These are phyloP conservation scores for Microascus cirrosus DNA, from an alignment of 2,329 filamentous ascomycete genomes.

Conservation along the genomic window DNA sequence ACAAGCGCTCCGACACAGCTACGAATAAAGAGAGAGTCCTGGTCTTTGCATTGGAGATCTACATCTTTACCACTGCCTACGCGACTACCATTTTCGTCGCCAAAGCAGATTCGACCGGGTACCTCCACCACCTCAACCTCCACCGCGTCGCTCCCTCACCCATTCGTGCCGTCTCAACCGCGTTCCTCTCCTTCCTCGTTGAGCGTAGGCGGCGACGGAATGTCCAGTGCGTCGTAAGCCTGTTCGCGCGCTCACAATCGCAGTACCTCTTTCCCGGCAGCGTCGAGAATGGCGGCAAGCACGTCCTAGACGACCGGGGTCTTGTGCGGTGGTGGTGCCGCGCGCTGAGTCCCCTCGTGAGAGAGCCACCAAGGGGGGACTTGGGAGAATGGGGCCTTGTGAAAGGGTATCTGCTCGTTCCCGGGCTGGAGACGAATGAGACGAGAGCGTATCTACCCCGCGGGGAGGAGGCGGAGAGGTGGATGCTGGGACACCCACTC, in stretches of 20 bases:
- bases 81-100: slow-evolving; percentile 87
- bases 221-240: slow-evolving; percentile 65
- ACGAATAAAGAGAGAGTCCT: slow-evolving; percentile 32
- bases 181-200: slow-evolving; percentile 68
- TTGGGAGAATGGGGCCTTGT: slow-evolving; percentile 28
- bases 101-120: slow-evolving; percentile 94
- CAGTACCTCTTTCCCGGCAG: slow-evolving; percentile 95
- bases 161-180: slow-evolving; percentile 59
- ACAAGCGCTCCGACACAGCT: slow-evolving; percentile 3
- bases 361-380: slow-evolving; percentile 23
- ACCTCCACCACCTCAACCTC: slow-evolving; percentile 55
- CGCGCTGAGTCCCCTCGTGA: slow-evolving; percentile 67
- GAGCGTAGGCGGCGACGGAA: slow-evolving; percentile 51
- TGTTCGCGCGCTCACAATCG: slow-evolving; percentile 84
- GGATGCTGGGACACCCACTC: slow-evolving; percentile 64
- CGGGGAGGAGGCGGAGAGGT: slow-evolving; percentile 34
- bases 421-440: slow-evolving; percentile 74
- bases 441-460: slow-evolving; percentile 68
- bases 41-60: slow-evolving; percentile 74
- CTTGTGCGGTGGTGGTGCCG: slow-evolving; percentile 95
- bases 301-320: slow-evolving; percentile 82
- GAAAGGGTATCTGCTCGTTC: slow-evolving; percentile 78
- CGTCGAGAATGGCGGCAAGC: slow-evolving; percentile 72
- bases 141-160: slow-evolving; percentile 58
- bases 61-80: slow-evolving; percentile 72